Evolutionary conservation across 306 rosid species (phyloP), one percentile per base, ranked within the genome.

Genomic region (Vigna hirtella): DNA sequence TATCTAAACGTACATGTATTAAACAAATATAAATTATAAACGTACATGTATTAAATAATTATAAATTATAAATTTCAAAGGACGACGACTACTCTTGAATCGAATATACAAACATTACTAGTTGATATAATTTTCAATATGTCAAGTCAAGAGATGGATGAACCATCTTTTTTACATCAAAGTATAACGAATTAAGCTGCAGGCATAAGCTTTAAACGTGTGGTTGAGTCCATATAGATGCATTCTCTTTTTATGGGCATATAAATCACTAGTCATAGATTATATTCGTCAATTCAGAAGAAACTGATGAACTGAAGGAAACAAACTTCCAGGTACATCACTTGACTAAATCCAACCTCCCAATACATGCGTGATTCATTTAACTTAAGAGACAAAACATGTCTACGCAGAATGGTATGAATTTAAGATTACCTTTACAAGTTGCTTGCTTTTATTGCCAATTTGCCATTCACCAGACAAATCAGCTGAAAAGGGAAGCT

Each of bases 281-380:
- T 56, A 9, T 74, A 74, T 70, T 28, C 18, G 17, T 58, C 65
- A 51, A 63, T 72, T 79, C 58, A 63, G 51, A 79, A 72, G 72
- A 61, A 59, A 63, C 56, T 49, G 22, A 45, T 69, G 56, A 78
- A 59, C 71, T 43, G 34, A 78, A 70, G 63, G 14, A 57, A 62
- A 52, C 53, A 55, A 43, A 12, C 50, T 9, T 9, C 47, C 61
- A 9, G 48, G 20, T 28, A 63, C 68, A 79, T 72, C 24, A 22
- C 17, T 18, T 55, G 61, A 18, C 30, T 42, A 67, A n/a, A 36
- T 36, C 0, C 45, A 17, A 51, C 32, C 47, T 34, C 5, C 7
- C 48, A 72, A 20, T 5, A 62, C 66, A 69, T 7, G 59, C 18
- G 45, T n/a, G 15, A 45, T 11, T 45, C 11, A 12, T 45, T 49